Evolutionary conservation across 2,329 filamentous ascomycete genomes (phyloP).

Genomic region (Corynespora cassiicola): DNA sequence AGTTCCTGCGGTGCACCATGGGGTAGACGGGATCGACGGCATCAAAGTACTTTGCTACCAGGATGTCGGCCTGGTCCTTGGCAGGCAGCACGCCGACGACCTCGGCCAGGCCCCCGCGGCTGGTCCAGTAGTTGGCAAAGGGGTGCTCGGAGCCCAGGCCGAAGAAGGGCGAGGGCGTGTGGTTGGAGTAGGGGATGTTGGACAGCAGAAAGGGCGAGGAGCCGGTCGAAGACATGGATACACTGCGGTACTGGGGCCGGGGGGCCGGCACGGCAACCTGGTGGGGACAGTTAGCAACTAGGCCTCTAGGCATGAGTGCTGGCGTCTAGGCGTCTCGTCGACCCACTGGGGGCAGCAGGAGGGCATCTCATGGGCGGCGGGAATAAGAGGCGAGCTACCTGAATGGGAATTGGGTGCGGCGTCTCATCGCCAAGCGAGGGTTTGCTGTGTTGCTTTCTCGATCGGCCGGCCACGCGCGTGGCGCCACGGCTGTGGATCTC

Average conservation of each 20-base stretch:
- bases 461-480: slow-evolving; percentile 28
- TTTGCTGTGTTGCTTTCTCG: slow-evolving; percentile 38
- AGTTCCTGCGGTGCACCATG: slow-evolving; percentile 77
- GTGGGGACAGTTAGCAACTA: no score
- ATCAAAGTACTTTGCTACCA: slow-evolving; percentile 63
- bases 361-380: no score
- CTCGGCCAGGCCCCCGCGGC: slow-evolving; percentile 75
- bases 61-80: slow-evolving; percentile 76
- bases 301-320: no score
- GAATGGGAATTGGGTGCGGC: slow-evolving; percentile 27
- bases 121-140: slow-evolving; percentile 87
- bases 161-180: slow-evolving; percentile 77
- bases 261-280: slow-evolving; percentile 35
- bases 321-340: no score
- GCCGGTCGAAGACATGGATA: slow-evolving; percentile 45
- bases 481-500: slow-evolving; percentile 35
- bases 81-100: slow-evolving; percentile 78
- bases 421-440: slow-evolving; percentile 31
- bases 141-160: slow-evolving; percentile 81
- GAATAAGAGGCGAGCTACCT: slow-evolving; percentile 30
- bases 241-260: slow-evolving; percentile 37
- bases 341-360: no score
- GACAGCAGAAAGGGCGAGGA: slow-evolving; percentile 67
- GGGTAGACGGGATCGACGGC: slow-evolving; percentile 81
- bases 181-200: slow-evolving; percentile 74